These are phyloP conservation scores for Mitragyna speciosa DNA, from an alignment of 257 asterid species.

Conservation along the genomic window DNA sequence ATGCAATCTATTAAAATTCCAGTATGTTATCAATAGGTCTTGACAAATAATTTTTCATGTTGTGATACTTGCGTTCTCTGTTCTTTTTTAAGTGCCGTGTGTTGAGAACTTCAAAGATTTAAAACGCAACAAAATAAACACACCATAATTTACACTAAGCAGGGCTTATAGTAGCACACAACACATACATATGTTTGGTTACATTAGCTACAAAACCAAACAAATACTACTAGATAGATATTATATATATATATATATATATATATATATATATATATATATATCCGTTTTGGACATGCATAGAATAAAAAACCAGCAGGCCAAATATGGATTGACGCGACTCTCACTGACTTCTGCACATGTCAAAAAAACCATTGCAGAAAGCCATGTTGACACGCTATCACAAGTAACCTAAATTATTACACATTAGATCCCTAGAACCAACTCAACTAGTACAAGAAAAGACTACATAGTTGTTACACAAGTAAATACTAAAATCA, in stretches of 20 bases:
- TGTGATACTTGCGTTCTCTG: not conserved
- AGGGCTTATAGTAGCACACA: not conserved
- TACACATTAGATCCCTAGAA: not conserved
- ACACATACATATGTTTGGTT: constrained; percentile 4
- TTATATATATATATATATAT: too few relatives aligned
- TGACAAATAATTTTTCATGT: not conserved
- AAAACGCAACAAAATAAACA: not conserved
- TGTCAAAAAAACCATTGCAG: constrained; percentile 86
- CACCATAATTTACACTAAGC: constrained; percentile 4
- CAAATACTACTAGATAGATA: not conserved
- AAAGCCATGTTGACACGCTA: constrained; percentile 28
- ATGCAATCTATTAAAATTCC: too few relatives aligned
- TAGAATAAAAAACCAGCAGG: constrained; percentile 68
- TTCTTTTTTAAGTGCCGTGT: not conserved
- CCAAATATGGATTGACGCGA: constrained; percentile 30
- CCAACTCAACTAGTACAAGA: not conserved
- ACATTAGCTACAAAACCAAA: constrained; percentile 13
- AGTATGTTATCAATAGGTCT: too few relatives aligned
- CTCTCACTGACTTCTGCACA: constrained; percentile 59
- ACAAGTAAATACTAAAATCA: constrained; percentile 1
- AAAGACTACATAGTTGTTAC: too few relatives aligned
- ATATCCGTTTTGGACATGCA: constrained; percentile 44
- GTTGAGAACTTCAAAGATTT: not conserved
- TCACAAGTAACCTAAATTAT: not conserved
- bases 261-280: too few relatives aligned